These are phyloP conservation scores for Hyphopichia homilentoma DNA, from an alignment of 805 yeast species.

Conservation along the genomic window DNA sequence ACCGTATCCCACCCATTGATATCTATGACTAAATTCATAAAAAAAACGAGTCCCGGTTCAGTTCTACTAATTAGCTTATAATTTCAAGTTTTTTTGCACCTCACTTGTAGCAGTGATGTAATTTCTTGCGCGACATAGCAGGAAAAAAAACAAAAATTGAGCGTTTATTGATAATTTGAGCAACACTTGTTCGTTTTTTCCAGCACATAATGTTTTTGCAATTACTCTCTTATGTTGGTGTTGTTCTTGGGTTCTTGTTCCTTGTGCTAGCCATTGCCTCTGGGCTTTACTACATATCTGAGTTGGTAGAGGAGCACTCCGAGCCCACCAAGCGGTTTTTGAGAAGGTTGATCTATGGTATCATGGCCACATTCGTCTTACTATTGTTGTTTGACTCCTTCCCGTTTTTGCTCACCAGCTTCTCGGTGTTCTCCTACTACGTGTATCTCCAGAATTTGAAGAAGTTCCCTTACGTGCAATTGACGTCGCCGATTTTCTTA, in stretches of 20 bases:
- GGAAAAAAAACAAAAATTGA: too few species aligned
- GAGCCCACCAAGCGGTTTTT: constrained; percentile 76
- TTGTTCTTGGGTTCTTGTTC: constrained; percentile 36
- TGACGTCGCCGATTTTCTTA: constrained; percentile 69
- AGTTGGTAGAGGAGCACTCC: constrained; percentile 89
- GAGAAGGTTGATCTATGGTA: constrained; percentile 55
- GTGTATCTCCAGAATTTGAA: constrained; percentile 74
- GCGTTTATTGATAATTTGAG: too few species aligned
- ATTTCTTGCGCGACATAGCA: too few species aligned
- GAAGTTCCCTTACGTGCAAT: constrained; percentile 78
- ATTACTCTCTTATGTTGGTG: constrained; percentile 36
- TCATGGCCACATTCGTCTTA: constrained; percentile 52
- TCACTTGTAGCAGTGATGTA: too few species aligned
- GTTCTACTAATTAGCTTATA: too few species aligned
- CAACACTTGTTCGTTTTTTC: too few species aligned
- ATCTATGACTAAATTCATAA: constrained; percentile 69
- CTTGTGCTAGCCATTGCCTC: constrained; percentile 65
- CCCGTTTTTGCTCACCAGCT: constrained; percentile 63
- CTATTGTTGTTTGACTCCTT: constrained; percentile 73
- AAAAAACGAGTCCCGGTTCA: too few species aligned
- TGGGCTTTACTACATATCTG: constrained; percentile 87
- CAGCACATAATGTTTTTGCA: constrained; percentile 44
- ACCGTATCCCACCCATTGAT: constrained; percentile 91
- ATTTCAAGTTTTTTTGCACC: not conserved
- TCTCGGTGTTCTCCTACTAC: constrained; percentile 67